Base-by-base conservation (phyloP, 2,329 filamentous ascomycete species). In the Dothidotthia symphoricarpi region DNA sequence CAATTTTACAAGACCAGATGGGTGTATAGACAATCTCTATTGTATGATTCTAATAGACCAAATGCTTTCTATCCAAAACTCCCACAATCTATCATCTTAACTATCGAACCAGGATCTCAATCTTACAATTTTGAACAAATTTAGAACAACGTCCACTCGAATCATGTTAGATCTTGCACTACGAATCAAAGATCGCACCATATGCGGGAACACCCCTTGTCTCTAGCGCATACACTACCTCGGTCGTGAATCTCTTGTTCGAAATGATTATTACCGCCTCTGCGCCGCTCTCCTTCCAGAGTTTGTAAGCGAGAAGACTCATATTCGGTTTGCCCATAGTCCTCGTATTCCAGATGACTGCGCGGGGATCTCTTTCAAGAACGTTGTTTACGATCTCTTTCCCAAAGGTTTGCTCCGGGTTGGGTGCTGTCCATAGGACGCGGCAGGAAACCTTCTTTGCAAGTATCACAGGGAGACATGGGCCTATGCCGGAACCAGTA, bases 241-340 rank as follows among this genome's bases (percentile, higher is more conserved):
- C 79, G 50, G 75, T 76, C 14, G 85, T 88, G 29, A 87, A 76
- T 45, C 69, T 76, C 41, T 85, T 82, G 58, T 89, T 89, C 36
- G 81, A 82, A 53, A 89, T 86, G 39, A 88, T 75, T 51, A 86
- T 81, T 12, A 88, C 82, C 3, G 83, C 85, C 71, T 89, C 85
- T 1, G 77, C 76, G 0, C 69, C 61, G 22, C 71, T 73, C 35
- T 77, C 68, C 43, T 64, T 66, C 44, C 70, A 73, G 31, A 83
- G 68, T 14, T 70, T 66, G 48, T 78, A 82, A 22, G 76, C 73
- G 41, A 80, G 69, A 4, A 74, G 74, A 16, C 81, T 59, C 67
- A 86, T 79, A 56, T 88, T 77, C 2, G 82, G 76, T 22, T 83
- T 76, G 0, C 82, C 82, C 25, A 73, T 72, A 19, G 70, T 66